These are phyloP conservation scores for Phalaenopsis equestris DNA, from an alignment of 106 monocot species.

Conservation along the genomic window DNA sequence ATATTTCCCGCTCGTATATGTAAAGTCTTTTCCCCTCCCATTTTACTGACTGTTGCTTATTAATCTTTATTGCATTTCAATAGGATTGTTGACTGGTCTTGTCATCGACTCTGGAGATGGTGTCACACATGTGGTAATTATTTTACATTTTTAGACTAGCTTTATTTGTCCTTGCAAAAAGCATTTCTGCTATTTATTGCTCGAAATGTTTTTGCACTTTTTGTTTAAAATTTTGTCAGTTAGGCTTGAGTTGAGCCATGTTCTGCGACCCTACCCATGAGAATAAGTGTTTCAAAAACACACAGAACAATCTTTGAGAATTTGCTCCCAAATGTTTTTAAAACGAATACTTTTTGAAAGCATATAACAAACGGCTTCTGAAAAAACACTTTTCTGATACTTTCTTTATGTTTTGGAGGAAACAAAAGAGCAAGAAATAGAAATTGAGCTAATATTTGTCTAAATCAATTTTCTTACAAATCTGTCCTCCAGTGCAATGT, in stretches of 20 bases:
- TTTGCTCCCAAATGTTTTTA: no score
- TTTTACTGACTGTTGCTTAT: neutral
- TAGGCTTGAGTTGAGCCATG: neutral
- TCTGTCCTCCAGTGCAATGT: neutral
- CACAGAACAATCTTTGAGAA: neutral
- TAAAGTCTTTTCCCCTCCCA: neutral
- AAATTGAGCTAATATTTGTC: neutral
- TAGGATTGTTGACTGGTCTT: slow-evolving; percentile 93
- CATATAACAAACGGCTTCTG: neutral
- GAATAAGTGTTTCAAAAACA: neutral
- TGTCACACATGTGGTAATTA: slow-evolving; percentile 97
- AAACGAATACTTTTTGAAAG: neutral
- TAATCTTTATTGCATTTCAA: neutral
- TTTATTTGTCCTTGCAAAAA: neutral
- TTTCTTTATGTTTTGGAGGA: neutral
- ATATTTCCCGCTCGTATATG: neutral
- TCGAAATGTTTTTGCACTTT: neutral
- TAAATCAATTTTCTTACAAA: neutral
- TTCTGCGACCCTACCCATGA: neutral
- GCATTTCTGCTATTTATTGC: neutral
- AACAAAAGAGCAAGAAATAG: neutral
- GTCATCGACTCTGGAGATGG: slow-evolving; percentile 98
- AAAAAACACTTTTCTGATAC: neutral
- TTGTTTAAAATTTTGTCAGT: neutral
- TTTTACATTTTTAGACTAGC: slow-evolving; percentile 1